phyloP scores from a whole-genome alignment of 2,329 filamentous ascomycete genomes.

The Paracamarosporium sp. region DNA sequence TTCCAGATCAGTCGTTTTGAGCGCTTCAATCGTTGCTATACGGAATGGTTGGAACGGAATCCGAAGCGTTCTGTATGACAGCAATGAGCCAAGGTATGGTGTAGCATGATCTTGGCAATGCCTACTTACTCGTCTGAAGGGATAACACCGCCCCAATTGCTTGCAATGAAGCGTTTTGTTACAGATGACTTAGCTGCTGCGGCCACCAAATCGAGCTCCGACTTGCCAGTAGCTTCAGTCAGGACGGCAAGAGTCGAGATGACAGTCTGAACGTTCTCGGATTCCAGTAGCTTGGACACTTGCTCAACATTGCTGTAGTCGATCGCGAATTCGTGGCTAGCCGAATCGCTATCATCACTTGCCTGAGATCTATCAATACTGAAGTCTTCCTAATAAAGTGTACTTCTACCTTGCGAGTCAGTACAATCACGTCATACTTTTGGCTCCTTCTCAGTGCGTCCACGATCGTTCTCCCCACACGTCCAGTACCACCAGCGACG shows the following conservation, averaged over 20 bases:
- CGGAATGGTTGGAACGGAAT: neutral
- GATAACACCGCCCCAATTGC: conserved; percentile 16
- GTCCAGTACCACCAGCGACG: conserved; percentile 26
- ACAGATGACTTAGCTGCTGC: conserved; percentile 12
- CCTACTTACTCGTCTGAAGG: conserved; percentile 19
- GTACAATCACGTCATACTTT: conserved; percentile 8
- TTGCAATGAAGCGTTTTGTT: conserved; percentile 26
- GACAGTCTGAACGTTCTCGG: conserved; percentile 16
- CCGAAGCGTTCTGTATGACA: neutral
- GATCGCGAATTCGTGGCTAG: conserved; percentile 6
- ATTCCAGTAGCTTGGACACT: conserved; percentile 11
- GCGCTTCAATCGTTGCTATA: conserved; percentile 5
- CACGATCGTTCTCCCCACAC: conserved; percentile 24
- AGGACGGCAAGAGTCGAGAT: conserved; percentile 27
- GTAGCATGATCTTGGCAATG: neutral
- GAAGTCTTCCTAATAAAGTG: neutral
- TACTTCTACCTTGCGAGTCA: conserved; percentile 6
- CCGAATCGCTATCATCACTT: conserved; percentile 2
- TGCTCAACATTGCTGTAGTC: conserved; percentile 14
- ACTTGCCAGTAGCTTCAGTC: conserved; percentile 28
- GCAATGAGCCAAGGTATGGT: neutral
- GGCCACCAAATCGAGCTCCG: conserved; percentile 18
- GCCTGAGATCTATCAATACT: conserved; percentile 1
- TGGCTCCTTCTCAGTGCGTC: conserved; percentile 13
- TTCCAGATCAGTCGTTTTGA: conserved; percentile 9